Conservation (phyloP, 1,139 yeast genomes). For the Blastobotrys elegans region DNA sequence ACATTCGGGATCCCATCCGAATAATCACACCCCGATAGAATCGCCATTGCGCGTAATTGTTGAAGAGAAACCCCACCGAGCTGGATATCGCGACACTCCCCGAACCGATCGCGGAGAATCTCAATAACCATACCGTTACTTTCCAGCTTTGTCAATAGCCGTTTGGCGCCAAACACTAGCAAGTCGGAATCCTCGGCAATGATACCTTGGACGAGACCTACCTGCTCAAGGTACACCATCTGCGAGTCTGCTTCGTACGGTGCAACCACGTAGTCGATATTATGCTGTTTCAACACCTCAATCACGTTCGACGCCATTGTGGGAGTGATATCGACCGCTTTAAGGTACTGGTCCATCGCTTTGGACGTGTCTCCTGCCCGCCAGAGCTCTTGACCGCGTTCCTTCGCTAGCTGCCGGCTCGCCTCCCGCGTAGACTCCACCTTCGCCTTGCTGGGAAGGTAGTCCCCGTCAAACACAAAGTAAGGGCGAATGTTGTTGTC, state of each 20-base stretch:
- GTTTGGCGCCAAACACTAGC: constrained; percentile 77
- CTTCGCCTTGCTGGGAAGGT: constrained; percentile 68
- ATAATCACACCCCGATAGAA: constrained; percentile 93
- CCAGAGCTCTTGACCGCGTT: constrained; percentile 18
- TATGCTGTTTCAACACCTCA: constrained; percentile 54
- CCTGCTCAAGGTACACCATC: constrained; percentile 79
- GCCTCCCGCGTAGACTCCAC: constrained; percentile 61
- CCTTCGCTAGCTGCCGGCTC: constrained; percentile 23
- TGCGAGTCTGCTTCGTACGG: constrained; percentile 99
- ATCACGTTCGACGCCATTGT: constrained; percentile 86
- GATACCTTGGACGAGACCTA: constrained; percentile 75
- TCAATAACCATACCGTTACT: constrained; percentile 74
- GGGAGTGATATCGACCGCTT: constrained; percentile 84
- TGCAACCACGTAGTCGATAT: constrained; percentile 77
- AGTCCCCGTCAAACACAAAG: constrained; percentile 91
- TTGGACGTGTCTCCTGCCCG: constrained; percentile 46
- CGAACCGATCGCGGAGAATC: constrained; percentile 42
- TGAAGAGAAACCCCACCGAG: constrained; percentile 45
- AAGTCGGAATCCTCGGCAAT: constrained; percentile 94
- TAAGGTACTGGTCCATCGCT: constrained; percentile 58
- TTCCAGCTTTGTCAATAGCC: constrained; percentile 68
- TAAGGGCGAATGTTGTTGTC: constrained; percentile 73
- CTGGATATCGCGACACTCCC: constrained; percentile 38
- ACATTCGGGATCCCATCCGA: constrained; percentile 79
- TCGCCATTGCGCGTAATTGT: constrained; percentile 73